These are phyloP conservation scores for Verticillium nonalfalfae DNA, from an alignment of 2,329 filamentous ascomycete species.

Conservation along the genomic window DNA sequence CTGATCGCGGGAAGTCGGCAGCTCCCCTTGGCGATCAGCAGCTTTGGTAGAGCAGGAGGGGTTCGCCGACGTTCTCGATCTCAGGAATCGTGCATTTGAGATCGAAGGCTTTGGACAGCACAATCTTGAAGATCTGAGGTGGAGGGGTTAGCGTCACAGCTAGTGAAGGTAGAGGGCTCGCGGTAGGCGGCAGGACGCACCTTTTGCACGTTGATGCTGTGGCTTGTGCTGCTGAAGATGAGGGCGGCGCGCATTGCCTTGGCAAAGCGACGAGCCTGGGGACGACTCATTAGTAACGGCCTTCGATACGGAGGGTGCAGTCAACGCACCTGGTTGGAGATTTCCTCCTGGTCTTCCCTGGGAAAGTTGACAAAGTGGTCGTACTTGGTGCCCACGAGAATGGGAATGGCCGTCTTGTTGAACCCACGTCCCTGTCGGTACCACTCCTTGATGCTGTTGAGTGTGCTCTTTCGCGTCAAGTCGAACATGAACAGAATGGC, in stretches of 20 bases:
- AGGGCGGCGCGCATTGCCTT: slow-evolving; percentile 97
- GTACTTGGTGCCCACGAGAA: slow-evolving; percentile 95
- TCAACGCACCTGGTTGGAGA: slow-evolving; percentile 75
- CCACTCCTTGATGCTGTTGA: slow-evolving; percentile 99
- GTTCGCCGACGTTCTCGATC: slow-evolving; percentile 97
- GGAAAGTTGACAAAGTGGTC: slow-evolving; percentile 99
- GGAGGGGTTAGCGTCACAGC: slow-evolving; percentile 1
- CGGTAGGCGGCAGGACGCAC: slow-evolving; percentile 41
- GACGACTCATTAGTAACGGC: background rate
- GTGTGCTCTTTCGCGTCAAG: slow-evolving; percentile 91
- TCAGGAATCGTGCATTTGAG: slow-evolving; percentile 98
- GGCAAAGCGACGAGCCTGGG: slow-evolving; percentile 87
- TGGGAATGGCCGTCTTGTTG: slow-evolving; percentile 99
- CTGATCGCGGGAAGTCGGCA: background rate
- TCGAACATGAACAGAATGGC: slow-evolving; percentile 99
- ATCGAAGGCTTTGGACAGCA: slow-evolving; percentile 96
- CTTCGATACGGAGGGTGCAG: slow-evolving; percentile 6
- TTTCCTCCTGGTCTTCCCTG: slow-evolving; percentile 95
- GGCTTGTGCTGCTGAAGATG: slow-evolving; percentile 97
- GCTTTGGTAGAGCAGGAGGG: slow-evolving; percentile 82
- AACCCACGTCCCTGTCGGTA: slow-evolving; percentile 96
- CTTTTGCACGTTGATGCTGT: slow-evolving; percentile 99
- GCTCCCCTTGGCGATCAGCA: slow-evolving; percentile 21
- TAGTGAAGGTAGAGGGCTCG: background rate
- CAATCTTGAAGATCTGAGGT: slow-evolving; percentile 94